These are phyloP conservation scores for Astrothelium macrocarpum DNA, from an alignment of 495 filamentous ascomycete species.

Conservation along the genomic window DNA sequence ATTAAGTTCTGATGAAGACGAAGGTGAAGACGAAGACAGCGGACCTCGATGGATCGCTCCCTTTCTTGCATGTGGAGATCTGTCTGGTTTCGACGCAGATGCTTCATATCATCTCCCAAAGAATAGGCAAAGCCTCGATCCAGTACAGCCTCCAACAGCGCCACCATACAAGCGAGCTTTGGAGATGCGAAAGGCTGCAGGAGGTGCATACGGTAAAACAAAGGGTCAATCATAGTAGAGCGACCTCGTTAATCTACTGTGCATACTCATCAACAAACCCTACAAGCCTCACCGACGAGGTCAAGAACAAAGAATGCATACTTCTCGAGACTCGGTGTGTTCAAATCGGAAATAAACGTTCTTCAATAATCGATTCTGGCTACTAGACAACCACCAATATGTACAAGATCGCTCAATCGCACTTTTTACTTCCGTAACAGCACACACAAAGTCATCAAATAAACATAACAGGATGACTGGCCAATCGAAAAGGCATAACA, in stretches of 20 bases:
- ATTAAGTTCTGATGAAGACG: constrained; percentile 33
- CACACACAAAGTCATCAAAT: too few species aligned
- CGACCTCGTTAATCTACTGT: too few species aligned
- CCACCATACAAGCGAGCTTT: constrained; percentile 88
- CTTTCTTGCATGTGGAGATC: constrained; percentile 90
- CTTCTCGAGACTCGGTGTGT: too few species aligned
- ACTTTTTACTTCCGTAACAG: too few species aligned
- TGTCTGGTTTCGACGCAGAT: constrained; percentile 91
- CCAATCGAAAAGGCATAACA: too few species aligned
- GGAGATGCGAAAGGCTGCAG: constrained; percentile 66
- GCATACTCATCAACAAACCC: too few species aligned
- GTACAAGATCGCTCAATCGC: neutral
- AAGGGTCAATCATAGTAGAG: constrained; percentile 24
- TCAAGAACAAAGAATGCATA: too few species aligned
- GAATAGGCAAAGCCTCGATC: constrained; percentile 70
- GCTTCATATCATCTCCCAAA: constrained; percentile 80
- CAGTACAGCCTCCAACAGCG: constrained; percentile 91
- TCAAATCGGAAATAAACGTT: too few species aligned
- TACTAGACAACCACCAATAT: neutral
- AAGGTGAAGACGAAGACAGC: constrained; percentile 26
- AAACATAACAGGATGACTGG: too few species aligned
- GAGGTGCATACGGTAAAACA: constrained; percentile 77
- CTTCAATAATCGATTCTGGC: too few species aligned
- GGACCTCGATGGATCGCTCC: constrained; percentile 71
- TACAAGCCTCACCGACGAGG: too few species aligned